phyloP scores from a whole-genome alignment of 176 grass and related monocot species.

The Carex cristatella region DNA sequence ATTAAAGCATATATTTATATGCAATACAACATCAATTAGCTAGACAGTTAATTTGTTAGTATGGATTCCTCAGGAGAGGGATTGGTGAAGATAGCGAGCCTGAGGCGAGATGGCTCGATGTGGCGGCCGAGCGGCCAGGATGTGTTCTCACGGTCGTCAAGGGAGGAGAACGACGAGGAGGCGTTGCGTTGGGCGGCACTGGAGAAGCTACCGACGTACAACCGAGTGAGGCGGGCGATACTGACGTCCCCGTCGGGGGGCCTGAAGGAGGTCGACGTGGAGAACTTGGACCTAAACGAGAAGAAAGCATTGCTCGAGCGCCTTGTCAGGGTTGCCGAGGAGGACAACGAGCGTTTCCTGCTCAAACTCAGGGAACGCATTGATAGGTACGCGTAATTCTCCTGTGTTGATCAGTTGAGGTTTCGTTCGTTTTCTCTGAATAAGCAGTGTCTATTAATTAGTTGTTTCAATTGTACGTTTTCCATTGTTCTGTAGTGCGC shows the following conservation, averaged over 20 bases:
- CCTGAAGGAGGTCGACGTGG: constrained; percentile 51
- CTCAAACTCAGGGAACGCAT: constrained; percentile 86
- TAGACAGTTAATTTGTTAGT: not conserved
- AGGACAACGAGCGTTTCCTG: constrained; percentile 83
- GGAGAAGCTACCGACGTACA: constrained; percentile 78
- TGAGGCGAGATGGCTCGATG: constrained; percentile 37
- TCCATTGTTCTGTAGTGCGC: too few species aligned
- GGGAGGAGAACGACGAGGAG: constrained; percentile 88
- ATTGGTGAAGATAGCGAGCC: constrained; percentile 37
- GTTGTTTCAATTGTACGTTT: not conserved
- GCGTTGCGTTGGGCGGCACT: constrained; percentile 79
- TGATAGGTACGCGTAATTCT: constrained; percentile 36
- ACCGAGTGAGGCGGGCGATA: constrained; percentile 66
- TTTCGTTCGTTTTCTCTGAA: not conserved
- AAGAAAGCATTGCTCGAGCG: constrained; percentile 49
- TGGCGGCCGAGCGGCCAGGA: constrained; percentile 46
- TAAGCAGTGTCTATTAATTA: not conserved
- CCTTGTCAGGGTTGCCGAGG: constrained; percentile 61
- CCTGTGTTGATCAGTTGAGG: not conserved
- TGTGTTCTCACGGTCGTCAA: constrained; percentile 63
- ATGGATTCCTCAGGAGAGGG: constrained; percentile 45
- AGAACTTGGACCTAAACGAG: constrained; percentile 35
- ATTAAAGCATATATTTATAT: not conserved
- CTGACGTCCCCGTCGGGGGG: constrained; percentile 28
- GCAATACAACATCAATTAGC: not conserved